Evolutionary conservation across 139 green algal species (phyloP), one percentile per base, ranked within the genome.

Genomic region (Prasinococcaceae sp.): DNA sequence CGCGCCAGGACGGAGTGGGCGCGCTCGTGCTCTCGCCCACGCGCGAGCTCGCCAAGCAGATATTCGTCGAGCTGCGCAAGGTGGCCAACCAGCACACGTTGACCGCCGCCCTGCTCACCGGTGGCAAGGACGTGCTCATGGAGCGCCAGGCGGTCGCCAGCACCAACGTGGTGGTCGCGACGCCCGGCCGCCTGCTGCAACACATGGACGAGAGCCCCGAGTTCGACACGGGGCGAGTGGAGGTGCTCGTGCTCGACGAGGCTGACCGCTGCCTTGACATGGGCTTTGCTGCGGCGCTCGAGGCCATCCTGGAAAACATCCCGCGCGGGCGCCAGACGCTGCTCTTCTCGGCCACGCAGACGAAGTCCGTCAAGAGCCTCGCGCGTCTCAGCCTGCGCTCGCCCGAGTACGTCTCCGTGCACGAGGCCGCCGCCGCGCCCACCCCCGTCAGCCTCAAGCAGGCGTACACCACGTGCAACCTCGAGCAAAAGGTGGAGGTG

Each of bases 201-300:
- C 90, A 98, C 77, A 95, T 98, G 90, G 90, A 98, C 53, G 88
- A 97, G 69, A 95, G 88, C 4, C 80, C 88, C 0, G 82, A 83
- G 33, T 98, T 98, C 62, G 84, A 94, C 50, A 66, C 68, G n/a
- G n/a, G n/a, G n/a, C n/a, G n/a, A n/a, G n/a, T 63, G 30, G 65
- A 76, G 63, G 37, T 92, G 8, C 72, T 98, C 33, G 84, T 98
- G 25, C 75, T 99, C 20, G 92, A 99, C 49, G 92, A 99, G 68
- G 92, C 92, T 14, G 92, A 99, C 52, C 70, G 92, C 24, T 87
- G 93, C 39, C 67, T 99, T 22, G 90, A 99, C 65, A 84, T 98
- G 74, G 90, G 90, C 23, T 98, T 98, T 58, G 62, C 73, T 0
- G 66, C 63, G 9, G 86, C 85, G 0, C 50, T 99, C 38, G 80